phyloP scores from a whole-genome alignment of 345 rosid species.

The Citrus reticulata region DNA sequence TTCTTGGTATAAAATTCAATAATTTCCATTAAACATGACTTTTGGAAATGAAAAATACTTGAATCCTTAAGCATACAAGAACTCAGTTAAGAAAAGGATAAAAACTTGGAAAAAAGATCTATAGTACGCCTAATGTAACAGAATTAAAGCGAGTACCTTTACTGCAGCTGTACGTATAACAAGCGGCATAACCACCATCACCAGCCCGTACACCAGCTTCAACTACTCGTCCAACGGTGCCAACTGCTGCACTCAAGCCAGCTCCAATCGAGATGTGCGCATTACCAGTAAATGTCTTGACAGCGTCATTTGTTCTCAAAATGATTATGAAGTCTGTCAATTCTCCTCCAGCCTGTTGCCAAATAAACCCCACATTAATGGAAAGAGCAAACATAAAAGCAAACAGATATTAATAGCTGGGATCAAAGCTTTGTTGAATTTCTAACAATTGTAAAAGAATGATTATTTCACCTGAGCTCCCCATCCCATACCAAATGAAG shows the following conservation, averaged over 20 bases:
- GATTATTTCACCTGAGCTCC: conserved; percentile 79
- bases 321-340: conserved; percentile 88
- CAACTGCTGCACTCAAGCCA: conserved; percentile 91
- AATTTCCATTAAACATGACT: background rate
- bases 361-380: conserved; percentile 5
- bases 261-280: conserved; percentile 90
- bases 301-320: conserved; percentile 78
- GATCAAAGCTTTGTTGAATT: background rate
- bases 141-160: conserved; percentile 55
- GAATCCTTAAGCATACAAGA: background rate
- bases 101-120: background rate
- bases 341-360: conserved; percentile 90
- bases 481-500: conserved; percentile 95
- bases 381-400: background rate
- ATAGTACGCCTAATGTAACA: background rate
- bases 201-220: conserved; percentile 95
- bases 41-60: background rate
- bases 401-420: background rate
- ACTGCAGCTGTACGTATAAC: conserved; percentile 96
- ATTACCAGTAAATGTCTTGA: conserved; percentile 77
- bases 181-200: conserved; percentile 90
- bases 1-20: background rate
- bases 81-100: background rate
- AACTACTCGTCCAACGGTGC: conserved; percentile 68
- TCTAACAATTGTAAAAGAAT: background rate